Evolutionary conservation across 495 filamentous ascomycete genomes (phyloP), one percentile per base, ranked within the genome.

Genomic region (Darksidea phi): DNA sequence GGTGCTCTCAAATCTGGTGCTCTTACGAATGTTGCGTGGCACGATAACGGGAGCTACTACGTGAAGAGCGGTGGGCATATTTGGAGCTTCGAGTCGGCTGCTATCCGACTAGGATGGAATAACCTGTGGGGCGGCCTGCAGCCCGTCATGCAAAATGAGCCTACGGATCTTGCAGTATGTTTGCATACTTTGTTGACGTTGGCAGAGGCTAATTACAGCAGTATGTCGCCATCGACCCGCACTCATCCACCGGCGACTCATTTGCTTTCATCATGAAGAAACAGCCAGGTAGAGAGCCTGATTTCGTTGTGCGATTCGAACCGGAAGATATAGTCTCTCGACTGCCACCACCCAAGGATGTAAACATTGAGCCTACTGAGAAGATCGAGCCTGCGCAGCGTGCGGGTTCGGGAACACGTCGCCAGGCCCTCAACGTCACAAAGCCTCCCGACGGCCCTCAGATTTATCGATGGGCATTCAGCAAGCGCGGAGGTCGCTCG

Each of bases 211-310:
- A 32, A 54, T 11, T 13, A 46, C 13, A 15, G 12, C 18, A 59
- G 57, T 36, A 59, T 32, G 57, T 26, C 11, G 17, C 46, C 34
- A 59, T 59, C n/a, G 20, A 59, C 26, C 46, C 57, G n/a, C 48
- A 59, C 24, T 28, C 32, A 12, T 3, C 46, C 15, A 21, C n/a
- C 1, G 28, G 47, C 21, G 48, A 59, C 23, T 1, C 28, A 1
- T 59, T 42, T 32, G 47, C 51, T 11, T 59, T 59, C 57, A 51
- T 59, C 48, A 51, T 23, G 48, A 45, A 41, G 17, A 26, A 18
- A 13, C 10, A 13, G 18, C 46, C 24, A 0, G 57, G 23, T 28
- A 46, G 15, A 20, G 57, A 52, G 13, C 18, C 48, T 6, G 57
- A 59, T 17, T 59, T 51, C 21, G 48, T 52, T 11, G 10, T 52